These are phyloP conservation scores for Cercophora newfieldiana DNA, from an alignment of 495 filamentous ascomycete genomes.

Conservation along the genomic window DNA sequence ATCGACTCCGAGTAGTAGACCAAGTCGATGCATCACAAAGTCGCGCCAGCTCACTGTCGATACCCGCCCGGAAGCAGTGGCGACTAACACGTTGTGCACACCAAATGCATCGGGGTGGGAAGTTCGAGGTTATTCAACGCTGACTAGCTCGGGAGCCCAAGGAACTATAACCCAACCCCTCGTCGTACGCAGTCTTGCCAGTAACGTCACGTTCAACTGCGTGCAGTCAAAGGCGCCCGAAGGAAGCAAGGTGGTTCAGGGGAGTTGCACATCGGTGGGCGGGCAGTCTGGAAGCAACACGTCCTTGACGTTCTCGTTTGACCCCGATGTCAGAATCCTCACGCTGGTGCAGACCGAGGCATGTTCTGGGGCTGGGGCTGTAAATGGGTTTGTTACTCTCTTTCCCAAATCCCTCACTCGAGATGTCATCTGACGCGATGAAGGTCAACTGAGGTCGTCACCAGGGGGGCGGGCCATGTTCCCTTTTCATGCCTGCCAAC, in stretches of 20 bases:
- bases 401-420: no score
- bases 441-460: neutral
- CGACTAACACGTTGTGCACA: neutral
- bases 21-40: neutral
- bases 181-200: neutral
- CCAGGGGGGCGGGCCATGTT: neutral
- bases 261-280: neutral
- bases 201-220: neutral
- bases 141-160: neutral
- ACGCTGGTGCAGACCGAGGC: neutral
- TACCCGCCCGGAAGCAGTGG: neutral
- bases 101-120: neutral
- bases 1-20: neutral
- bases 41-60: neutral
- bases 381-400: no score
- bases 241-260: neutral
- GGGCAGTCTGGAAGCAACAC: neutral
- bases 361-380: neutral
- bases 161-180: neutral
- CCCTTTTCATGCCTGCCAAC: neutral
- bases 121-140: neutral
- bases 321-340: neutral
- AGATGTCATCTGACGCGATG: neutral
- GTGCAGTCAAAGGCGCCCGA: neutral
- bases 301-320: neutral